Evolutionary conservation across 2,329 filamentous ascomycete species (phyloP).

Genomic region (Hortaea sp.): DNA sequence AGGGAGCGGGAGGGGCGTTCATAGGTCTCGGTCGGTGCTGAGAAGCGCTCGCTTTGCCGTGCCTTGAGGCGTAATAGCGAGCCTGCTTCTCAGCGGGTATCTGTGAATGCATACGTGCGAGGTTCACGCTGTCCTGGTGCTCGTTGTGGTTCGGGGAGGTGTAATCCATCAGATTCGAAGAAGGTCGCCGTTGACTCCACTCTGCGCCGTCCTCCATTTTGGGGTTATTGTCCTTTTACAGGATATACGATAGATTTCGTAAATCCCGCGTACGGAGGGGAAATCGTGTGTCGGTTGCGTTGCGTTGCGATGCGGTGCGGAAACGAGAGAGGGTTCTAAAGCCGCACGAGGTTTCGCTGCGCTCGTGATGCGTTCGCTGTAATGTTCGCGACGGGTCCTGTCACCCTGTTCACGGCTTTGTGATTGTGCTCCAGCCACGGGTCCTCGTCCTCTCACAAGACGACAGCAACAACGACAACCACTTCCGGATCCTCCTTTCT

Average conservation of each 20-base stretch:
- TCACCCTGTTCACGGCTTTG: too few species aligned
- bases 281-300: too few species aligned
- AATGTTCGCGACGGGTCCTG: too few species aligned
- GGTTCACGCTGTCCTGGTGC: conserved; percentile 12
- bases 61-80: conserved; percentile 16
- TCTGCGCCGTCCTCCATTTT: conserved; percentile 5
- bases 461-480: too few species aligned
- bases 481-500: too few species aligned
- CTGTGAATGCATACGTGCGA: conserved; percentile 23
- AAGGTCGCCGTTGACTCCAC: conserved; percentile 14
- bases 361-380: too few species aligned
- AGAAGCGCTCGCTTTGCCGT: conserved; percentile 28
- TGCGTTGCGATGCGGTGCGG: too few species aligned
- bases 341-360: too few species aligned
- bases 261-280: too few species aligned
- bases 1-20: conserved; percentile 29
- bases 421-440: too few species aligned
- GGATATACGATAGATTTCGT: background rate
- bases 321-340: too few species aligned
- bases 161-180: conserved; percentile 21
- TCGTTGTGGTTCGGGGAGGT: conserved; percentile 11
- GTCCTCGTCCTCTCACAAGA: too few species aligned
- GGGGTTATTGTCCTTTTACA: background rate
- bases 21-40: conserved; percentile 33
- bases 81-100: conserved; percentile 15